phyloP scores from a whole-genome alignment of 2,329 filamentous ascomycete species.

The Cercospora zeina region DNA sequence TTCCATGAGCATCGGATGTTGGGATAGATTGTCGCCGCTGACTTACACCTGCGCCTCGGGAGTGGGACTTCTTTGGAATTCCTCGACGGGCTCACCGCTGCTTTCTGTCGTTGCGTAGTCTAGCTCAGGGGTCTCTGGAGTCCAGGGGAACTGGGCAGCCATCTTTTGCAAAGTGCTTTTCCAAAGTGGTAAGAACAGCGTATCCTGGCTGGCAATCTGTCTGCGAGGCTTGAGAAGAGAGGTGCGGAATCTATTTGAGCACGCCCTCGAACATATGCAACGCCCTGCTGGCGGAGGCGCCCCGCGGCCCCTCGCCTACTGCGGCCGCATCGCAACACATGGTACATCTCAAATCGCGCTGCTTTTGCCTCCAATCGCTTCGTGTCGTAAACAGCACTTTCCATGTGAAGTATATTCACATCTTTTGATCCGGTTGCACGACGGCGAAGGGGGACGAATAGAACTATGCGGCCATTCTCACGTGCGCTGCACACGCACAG shows the following conservation, averaged over 20 bases:
- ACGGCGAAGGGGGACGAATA: not conserved
- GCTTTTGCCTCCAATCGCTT: not conserved
- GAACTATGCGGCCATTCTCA: not conserved
- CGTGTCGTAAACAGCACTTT: not conserved
- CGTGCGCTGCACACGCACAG: not conserved
- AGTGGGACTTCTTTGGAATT: not conserved
- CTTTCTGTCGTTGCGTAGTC: constrained; percentile 1
- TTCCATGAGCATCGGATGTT: not conserved
- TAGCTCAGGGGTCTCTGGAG: not conserved
- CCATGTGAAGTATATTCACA: not conserved
- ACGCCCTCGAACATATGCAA: constrained; percentile 3
- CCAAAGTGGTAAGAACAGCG: not conserved
- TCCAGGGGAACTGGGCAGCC: not conserved
- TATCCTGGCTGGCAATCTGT: not conserved
- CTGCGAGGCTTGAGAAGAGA: not conserved
- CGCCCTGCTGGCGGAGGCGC: constrained; percentile 1
- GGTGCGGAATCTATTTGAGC: not conserved
- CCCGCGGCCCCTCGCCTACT: not conserved
- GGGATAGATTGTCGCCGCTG: no score
- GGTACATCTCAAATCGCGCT: not conserved
- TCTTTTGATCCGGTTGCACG: not conserved
- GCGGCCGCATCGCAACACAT: not conserved
- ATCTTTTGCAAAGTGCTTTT: not conserved
- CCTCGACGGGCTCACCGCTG: not conserved
- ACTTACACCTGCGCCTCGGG: not conserved